Evolutionary conservation across 78 protist genomes (phyloP).

Genomic region (Dictyostelium firmibasis): DNA sequence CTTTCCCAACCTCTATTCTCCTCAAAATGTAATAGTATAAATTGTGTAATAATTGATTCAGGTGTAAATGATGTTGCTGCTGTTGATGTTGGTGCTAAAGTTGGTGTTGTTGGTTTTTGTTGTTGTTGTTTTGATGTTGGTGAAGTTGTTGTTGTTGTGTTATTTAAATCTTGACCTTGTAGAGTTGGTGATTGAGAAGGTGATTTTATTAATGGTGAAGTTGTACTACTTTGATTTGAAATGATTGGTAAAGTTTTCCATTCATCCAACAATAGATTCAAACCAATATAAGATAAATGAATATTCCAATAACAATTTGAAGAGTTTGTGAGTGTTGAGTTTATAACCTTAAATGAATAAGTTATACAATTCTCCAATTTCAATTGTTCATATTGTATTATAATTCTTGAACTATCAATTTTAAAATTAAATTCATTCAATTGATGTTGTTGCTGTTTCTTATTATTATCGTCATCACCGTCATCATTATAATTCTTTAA

Average conservation of each 20-base stretch:
- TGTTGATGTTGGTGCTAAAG: neutral
- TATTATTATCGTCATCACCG: neutral
- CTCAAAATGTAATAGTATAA: slow-evolving; percentile 63
- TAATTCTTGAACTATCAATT: neutral
- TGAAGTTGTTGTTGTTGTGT: neutral
- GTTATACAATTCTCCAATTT: slow-evolving; percentile 38
- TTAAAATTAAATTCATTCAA: neutral
- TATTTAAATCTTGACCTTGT: neutral
- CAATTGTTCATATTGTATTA: slow-evolving; percentile 29
- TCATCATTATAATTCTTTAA: neutral
- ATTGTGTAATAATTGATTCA: slow-evolving; percentile 59
- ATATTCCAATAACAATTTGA: slow-evolving; percentile 74
- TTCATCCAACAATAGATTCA: slow-evolving; percentile 50
- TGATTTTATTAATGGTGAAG: neutral
- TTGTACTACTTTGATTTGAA: neutral
- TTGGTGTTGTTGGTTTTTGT: neutral
- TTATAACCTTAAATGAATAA: slow-evolving; percentile 55
- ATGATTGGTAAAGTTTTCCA: slow-evolving; percentile 49
- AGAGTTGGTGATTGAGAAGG: slow-evolving; percentile 33
- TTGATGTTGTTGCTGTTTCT: neutral
- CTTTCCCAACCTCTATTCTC: slow-evolving; percentile 70
- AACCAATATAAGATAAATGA: slow-evolving; percentile 39
- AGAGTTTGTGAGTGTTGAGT: slow-evolving; percentile 52
- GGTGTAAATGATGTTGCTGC: neutral
- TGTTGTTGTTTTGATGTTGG: neutral